Evolutionary conservation across 768 basidiomycete genomes (phyloP).

Genomic region (Lentinula lateritia): DNA sequence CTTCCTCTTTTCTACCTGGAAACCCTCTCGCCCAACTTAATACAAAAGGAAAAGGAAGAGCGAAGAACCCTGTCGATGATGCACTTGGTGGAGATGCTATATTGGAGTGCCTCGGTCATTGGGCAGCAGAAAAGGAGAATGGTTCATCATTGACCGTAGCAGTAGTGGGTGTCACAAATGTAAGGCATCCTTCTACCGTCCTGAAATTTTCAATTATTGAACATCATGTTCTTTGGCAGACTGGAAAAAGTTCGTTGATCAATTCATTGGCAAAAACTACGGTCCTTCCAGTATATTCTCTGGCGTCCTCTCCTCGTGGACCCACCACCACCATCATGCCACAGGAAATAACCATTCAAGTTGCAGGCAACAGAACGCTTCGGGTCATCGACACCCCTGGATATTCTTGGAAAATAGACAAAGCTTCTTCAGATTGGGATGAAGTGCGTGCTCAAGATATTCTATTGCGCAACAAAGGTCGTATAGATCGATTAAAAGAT

Average conservation of each 20-base stretch:
- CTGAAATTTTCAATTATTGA: slow-evolving; percentile 5
- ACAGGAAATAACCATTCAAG: slow-evolving; percentile 52
- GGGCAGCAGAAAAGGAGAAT: slow-evolving; percentile 40
- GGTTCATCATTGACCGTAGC: slow-evolving; percentile 60
- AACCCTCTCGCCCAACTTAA: slow-evolving; percentile 17
- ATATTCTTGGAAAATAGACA: slow-evolving; percentile 47
- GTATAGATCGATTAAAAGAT: slow-evolving; percentile 83
- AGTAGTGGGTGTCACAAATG: slow-evolving; percentile 81
- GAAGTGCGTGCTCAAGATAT: slow-evolving; percentile 61
- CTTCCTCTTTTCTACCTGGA: slow-evolving; percentile 58
- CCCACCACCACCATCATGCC: slow-evolving; percentile 71
- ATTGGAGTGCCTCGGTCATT: slow-evolving; percentile 39
- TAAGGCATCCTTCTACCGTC: slow-evolving; percentile 25
- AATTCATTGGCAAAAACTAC: slow-evolving; percentile 64
- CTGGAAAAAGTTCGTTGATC: slow-evolving; percentile 81
- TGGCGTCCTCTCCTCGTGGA: slow-evolving; percentile 42
- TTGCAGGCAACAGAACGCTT: slow-evolving; percentile 40
- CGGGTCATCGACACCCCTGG: slow-evolving; percentile 87
- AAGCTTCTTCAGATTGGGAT: slow-evolving; percentile 32
- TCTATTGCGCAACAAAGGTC: slow-evolving; percentile 71
- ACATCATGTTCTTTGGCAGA: slow-evolving; percentile 28
- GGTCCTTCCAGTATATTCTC: slow-evolving; percentile 55
- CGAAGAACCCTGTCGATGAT: slow-evolving; percentile 40
- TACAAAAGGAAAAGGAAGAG: slow-evolving; percentile 42
- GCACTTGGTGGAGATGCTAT: slow-evolving; percentile 56